A percentile compares a stretch with the other conserved stretches of the same genome.
Evolutionary conservation across 805 yeast genomes (phyloP).

Genomic region (Starmerella roubikii): DNA sequence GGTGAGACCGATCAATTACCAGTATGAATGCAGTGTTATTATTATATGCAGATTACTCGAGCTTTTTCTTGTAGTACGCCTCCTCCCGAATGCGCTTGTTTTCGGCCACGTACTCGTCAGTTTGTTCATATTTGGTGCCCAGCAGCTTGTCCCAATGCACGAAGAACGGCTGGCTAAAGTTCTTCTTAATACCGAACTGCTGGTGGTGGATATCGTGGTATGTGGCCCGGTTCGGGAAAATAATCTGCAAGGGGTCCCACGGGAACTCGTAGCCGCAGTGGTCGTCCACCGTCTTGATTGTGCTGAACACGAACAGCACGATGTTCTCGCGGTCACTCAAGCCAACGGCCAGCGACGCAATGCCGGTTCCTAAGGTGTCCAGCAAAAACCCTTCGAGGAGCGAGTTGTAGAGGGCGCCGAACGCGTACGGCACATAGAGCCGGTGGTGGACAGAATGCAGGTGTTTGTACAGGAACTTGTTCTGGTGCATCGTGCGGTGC

Average conservation of each 20-base stretch:
- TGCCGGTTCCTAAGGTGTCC: slow-evolving; percentile 85
- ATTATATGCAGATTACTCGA: slow-evolving; percentile 6
- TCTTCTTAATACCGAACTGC: slow-evolving; percentile 83
- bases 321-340: slow-evolving; percentile 67
- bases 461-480: slow-evolving; percentile 56
- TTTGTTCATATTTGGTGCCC: slow-evolving; percentile 57
- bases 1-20: no score
- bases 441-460: slow-evolving; percentile 94
- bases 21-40: no score
- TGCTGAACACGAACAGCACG: slow-evolving; percentile 68
- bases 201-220: slow-evolving; percentile 98
- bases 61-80: slow-evolving; percentile 33
- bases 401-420: slow-evolving; percentile 88
- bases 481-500: slow-evolving; percentile 79
- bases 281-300: slow-evolving; percentile 93
- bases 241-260: slow-evolving; percentile 71
- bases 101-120: slow-evolving; percentile 48
- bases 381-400: slow-evolving; percentile 86
- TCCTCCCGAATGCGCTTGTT: slow-evolving; percentile 56
- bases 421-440: slow-evolving; percentile 90
- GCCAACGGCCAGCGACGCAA: slow-evolving; percentile 51
- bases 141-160: slow-evolving; percentile 75
- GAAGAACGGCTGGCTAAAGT: slow-evolving; percentile 92
- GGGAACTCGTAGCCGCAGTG: slow-evolving; percentile 97
- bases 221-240: slow-evolving; percentile 90